A percentile compares a stretch with the other conserved stretches of the same genome.
Conservation (phyloP, 2,329 filamentous ascomycete species). For the Dothiorella sarmentorum region DNA sequence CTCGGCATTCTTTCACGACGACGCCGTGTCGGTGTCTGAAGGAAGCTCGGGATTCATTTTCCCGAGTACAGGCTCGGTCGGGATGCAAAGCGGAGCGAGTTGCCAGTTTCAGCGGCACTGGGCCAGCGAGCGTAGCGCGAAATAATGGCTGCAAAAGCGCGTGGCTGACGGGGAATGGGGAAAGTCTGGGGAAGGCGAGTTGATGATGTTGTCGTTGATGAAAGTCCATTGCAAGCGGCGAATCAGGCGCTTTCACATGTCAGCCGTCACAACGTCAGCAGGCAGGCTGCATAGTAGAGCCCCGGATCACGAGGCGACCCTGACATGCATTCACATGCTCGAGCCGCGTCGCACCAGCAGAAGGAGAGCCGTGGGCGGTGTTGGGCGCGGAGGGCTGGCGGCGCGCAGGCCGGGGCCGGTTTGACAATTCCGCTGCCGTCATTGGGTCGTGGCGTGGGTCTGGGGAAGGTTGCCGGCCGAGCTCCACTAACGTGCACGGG, state of each 20-base stretch:
- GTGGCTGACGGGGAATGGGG: neutral
- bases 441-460: constrained; percentile 12
- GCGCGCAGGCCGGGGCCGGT: constrained; percentile 3
- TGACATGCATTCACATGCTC: constrained; percentile 17
- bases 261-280: constrained; percentile 7
- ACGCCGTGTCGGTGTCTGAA: constrained; percentile 2
- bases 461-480: constrained; percentile 16
- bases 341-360: neutral
- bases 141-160: neutral
- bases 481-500: constrained; percentile 18
- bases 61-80: constrained; percentile 8
- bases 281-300: neutral
- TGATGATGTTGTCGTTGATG: too few relatives aligned
- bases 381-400: neutral
- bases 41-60: constrained; percentile 18
- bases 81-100: neutral
- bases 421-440: constrained; percentile 4
- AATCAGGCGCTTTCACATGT: constrained; percentile 11
- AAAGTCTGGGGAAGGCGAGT: neutral
- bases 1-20: constrained; percentile 5
- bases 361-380: neutral
- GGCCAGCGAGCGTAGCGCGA: neutral
- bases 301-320: constrained; percentile 13
- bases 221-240: constrained; percentile 9
- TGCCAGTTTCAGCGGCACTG: neutral